Evolutionary conservation across 345 rosid species (phyloP), one percentile per base, ranked within the genome.

Genomic region (Eucalyptus curtisii): DNA sequence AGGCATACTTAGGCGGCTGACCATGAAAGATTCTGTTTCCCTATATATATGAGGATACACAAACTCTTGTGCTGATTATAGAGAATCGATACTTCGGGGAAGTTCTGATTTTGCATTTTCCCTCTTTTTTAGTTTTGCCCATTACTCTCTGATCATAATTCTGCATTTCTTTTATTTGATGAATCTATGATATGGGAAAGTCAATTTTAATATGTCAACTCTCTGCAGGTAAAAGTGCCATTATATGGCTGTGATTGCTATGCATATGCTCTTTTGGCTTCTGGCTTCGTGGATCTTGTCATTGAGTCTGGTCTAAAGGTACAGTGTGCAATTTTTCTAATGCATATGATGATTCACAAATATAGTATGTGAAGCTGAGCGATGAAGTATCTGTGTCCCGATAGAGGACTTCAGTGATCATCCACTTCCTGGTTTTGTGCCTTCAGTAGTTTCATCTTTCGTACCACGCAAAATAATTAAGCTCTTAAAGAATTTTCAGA

Each of bases 181-280:
- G 47, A 40, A 40, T 76, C 27, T 76, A 76, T 76, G 47, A 37
- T 40, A 76, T 76, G 84, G 47, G 47, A 19, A 10, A 0, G 27
- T 76, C 82, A 37, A 24, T 61, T 40, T 40, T 40, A 87, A 22
- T 76, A 40, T 76, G 84, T 76, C 86, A 40, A 55, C 53, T 42
- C 27, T 91, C 76, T 89, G 80, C 92, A 97, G 99, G 99, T 98
- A 84, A 98, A 97, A 88, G 95, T 96, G 87, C 96, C 99, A 45
- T 86, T 98, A 90, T 98, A 98, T 89, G 99, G 99, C 61, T 97
- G 99, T 90, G 99, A 98, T 91, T 98, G 99, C 94, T 97, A 98
- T 61, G 99, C 99, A 86, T 98, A 95, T 91, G 99, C 99, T 55
- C 98, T 98, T 87, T 84, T 98, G 93, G 97, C 99, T 89, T 96